phyloP scores from a whole-genome alignment of 345 rosid genomes.

The Luvunga scandens region DNA sequence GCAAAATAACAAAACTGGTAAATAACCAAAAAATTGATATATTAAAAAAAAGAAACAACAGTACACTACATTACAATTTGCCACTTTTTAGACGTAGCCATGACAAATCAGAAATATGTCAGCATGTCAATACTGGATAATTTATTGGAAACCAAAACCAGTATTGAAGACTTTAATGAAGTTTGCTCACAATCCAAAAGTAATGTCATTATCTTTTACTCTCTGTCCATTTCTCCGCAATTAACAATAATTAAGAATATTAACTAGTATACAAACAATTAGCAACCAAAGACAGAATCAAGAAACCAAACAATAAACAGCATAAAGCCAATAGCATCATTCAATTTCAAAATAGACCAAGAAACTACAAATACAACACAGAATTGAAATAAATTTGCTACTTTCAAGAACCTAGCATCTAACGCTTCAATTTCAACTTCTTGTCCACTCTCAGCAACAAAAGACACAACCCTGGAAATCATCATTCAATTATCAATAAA shows the following conservation, averaged over 20 bases:
- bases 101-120: not conserved
- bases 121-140: not conserved
- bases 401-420: not conserved
- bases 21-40: not conserved
- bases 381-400: not conserved
- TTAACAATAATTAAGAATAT: not conserved
- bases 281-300: not conserved
- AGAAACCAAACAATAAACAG: not conserved
- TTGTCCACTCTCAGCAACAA: not conserved
- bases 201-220: not conserved
- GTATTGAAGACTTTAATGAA: not conserved
- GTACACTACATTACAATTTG: not conserved
- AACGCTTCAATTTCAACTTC: not conserved
- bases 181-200: not conserved
- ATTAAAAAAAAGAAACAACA: not conserved
- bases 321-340: not conserved
- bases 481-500: not conserved
- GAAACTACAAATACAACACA: not conserved
- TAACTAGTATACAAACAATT: not conserved
- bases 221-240: not conserved
- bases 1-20: not conserved
- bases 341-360: not conserved
- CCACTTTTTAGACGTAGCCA: not conserved
- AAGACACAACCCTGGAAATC: constrained; percentile 2
- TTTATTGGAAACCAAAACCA: not conserved